Base-by-base conservation (phyloP, 2,329 filamentous ascomycete species). In the Neonectria faginata region DNA sequence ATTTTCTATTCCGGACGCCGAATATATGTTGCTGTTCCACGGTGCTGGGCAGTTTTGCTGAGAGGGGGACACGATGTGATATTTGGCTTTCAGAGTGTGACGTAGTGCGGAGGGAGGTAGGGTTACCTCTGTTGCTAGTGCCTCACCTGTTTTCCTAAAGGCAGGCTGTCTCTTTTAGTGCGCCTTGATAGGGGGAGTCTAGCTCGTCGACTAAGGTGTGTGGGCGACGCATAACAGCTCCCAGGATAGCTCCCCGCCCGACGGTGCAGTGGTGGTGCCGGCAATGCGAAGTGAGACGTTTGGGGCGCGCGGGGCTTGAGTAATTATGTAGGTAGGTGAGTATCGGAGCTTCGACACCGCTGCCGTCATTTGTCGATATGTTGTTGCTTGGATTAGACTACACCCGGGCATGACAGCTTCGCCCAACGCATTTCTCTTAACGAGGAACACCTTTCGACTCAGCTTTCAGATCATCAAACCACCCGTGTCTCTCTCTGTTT, bases 21-120 rank as follows among this genome's bases (percentile, higher is more conserved):
- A 39, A n/a, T 5, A 39, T 25, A 25, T 25, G 25, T 25, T 16
- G 36, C 7, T 39, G 36, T 39, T n/a, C 14, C 5, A 39, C 36
- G 36, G n/a, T 20, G 16, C 3, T 18, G 8, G 36, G 4, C 36
- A n/a, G 14, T 6, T 6, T 18, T 50, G 25, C 16, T 50, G 16
- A 31, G 16, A 2, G 5, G 18, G 4, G 20, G 47, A 48, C 33
- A 50, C 36, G 55, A 50, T 22, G 47, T 53, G 48, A 47, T 42
- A 42, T 14, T 48, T 54, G 48, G 39, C 50, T 48, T 58, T 22
- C 18, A 36, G 31, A 54, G 22, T 9, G 41, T 63, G 60, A 58
- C 55, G 60, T 57, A 41, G 50, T 54, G 48, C 60, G 31, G 25
- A 54, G 31, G 51, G 25, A 44, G 18, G 25, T n/a, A n/a, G 39